Percentiles rank a stretch among this genome's conserved stretches.
These are phyloP conservation scores for Anaeromyces robustus DNA, from an alignment of 192 early-diverging fungal species.

Conservation along the genomic window DNA sequence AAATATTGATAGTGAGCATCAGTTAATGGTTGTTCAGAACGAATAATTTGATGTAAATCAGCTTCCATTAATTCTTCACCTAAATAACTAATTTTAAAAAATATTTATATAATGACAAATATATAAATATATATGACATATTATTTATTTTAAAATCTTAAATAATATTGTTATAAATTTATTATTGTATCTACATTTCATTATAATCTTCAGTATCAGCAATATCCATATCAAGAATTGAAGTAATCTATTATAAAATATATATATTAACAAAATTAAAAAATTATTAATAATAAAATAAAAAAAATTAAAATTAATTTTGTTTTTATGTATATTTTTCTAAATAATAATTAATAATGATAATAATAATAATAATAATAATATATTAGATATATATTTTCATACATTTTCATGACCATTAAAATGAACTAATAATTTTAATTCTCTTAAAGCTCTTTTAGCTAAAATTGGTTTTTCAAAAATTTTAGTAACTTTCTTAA, in stretches of 20 bases:
- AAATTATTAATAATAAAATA: no score
- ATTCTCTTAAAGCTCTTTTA: constrained; percentile 76
- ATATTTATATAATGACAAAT: no score
- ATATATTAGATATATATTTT: no score
- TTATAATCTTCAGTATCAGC: constrained; percentile 69
- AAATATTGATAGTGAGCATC: constrained; percentile 99
- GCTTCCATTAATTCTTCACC: constrained; percentile 99
- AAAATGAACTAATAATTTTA: constrained; percentile 83
- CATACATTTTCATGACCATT: constrained; percentile 86
- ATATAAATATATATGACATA: no score
- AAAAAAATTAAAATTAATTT: no score
- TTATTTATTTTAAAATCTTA: no score
- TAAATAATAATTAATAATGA: no score
- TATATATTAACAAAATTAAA: neutral
- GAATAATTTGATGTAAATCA: constrained; percentile 93
- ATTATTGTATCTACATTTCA: constrained; percentile 21
- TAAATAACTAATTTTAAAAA: constrained; percentile 40
- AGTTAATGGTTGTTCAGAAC: constrained; percentile 76
- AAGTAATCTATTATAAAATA: constrained; percentile 55
- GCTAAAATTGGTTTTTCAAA: constrained; percentile 27
- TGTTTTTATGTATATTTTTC: no score
- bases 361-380: no score
- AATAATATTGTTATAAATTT: no score
- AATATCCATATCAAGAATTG: constrained; percentile 80
- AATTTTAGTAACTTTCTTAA: constrained; percentile 8